These are phyloP conservation scores for Xylaria sp. DNA, from an alignment of 2,329 filamentous ascomycete species.

Conservation along the genomic window DNA sequence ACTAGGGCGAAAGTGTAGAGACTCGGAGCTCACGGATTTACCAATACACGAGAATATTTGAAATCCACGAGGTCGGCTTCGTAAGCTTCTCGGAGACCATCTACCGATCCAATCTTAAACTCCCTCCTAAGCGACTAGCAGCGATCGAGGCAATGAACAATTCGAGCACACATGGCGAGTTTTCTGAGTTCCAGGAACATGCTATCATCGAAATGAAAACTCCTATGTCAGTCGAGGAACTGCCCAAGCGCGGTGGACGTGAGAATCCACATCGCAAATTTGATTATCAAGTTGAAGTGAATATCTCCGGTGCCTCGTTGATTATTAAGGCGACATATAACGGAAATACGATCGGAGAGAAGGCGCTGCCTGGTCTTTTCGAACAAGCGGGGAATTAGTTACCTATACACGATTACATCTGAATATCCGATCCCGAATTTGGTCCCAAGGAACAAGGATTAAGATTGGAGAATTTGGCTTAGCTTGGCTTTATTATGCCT, in stretches of 20 bases:
- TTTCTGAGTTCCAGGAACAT: slow-evolving; percentile 11
- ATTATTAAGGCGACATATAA: slow-evolving; percentile 17
- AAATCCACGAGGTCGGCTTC: slow-evolving; percentile 17
- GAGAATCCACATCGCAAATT: slow-evolving; percentile 10
- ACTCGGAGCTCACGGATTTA: slow-evolving; percentile 3
- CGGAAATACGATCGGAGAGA: slow-evolving; percentile 21
- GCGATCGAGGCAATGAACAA: slow-evolving; percentile 12
- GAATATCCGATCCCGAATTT: no score
- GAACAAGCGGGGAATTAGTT: neutral
- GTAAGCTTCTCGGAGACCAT: slow-evolving; percentile 27
- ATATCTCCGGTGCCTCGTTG: slow-evolving; percentile 23
- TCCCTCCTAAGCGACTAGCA: slow-evolving; percentile 13
- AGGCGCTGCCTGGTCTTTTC: slow-evolving; percentile 1
- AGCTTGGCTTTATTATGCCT: neutral
- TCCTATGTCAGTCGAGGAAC: slow-evolving; percentile 25
- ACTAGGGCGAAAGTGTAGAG: slow-evolving; percentile 27
- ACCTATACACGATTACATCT: neutral
- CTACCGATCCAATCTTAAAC: slow-evolving; percentile 11
- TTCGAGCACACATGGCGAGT: neutral
- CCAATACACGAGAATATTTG: slow-evolving; percentile 24
- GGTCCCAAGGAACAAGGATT: neutral
- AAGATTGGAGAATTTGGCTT: neutral
- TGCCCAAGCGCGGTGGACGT: slow-evolving; percentile 9
- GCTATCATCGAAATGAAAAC: slow-evolving; percentile 27
- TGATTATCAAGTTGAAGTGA: slow-evolving; percentile 25